Percentiles rank a stretch among this genome's conserved stretches.
These are phyloP conservation scores for Candida ipomoeae DNA, from an alignment of 805 yeast species.

Conservation along the genomic window DNA sequence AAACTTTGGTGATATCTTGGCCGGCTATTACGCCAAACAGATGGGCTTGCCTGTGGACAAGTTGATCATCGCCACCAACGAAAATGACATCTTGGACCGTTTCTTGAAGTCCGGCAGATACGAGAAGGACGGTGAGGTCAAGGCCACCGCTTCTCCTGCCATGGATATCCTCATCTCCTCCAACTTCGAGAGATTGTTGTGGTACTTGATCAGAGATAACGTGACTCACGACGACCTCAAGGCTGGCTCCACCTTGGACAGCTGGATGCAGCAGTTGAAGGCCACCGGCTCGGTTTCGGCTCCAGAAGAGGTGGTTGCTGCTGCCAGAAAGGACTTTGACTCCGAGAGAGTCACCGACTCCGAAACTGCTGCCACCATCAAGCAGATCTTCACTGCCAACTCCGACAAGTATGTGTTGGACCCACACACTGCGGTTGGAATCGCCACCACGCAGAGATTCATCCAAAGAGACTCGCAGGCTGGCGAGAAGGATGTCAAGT, in stretches of 20 bases:
- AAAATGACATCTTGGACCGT: constrained; percentile 91
- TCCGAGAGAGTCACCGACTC: constrained; percentile 77
- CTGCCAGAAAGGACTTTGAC: constrained; percentile 66
- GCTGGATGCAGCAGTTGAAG: constrained; percentile 79
- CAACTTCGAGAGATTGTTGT: constrained; percentile 91
- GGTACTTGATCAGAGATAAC: constrained; percentile 85
- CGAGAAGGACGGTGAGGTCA: constrained; percentile 70
- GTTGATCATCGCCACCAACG: constrained; percentile 91
- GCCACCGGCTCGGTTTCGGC: constrained; percentile 72
- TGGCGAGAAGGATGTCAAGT: constrained; percentile 37
- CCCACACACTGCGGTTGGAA: constrained; percentile 97
- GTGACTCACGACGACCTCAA: constrained; percentile 50
- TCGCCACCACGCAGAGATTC: constrained; percentile 66
- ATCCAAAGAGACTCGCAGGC: constrained; percentile 45
- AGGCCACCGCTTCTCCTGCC: constrained; percentile 92
- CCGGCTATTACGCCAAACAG: constrained; percentile 89
- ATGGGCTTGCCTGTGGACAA: constrained; percentile 93
- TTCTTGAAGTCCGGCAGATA: constrained; percentile 84
- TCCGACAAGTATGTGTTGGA: constrained; percentile 77
- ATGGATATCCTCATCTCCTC: constrained; percentile 97
- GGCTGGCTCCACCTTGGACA: constrained; percentile 69
- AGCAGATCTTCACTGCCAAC: constrained; percentile 55
- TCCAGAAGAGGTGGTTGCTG: constrained; percentile 55
- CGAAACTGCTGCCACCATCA: constrained; percentile 78
- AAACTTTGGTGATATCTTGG: constrained; percentile 96